These are phyloP conservation scores for Pleurotus giganteus DNA, from an alignment of 768 basidiomycete species.

Conservation along the genomic window DNA sequence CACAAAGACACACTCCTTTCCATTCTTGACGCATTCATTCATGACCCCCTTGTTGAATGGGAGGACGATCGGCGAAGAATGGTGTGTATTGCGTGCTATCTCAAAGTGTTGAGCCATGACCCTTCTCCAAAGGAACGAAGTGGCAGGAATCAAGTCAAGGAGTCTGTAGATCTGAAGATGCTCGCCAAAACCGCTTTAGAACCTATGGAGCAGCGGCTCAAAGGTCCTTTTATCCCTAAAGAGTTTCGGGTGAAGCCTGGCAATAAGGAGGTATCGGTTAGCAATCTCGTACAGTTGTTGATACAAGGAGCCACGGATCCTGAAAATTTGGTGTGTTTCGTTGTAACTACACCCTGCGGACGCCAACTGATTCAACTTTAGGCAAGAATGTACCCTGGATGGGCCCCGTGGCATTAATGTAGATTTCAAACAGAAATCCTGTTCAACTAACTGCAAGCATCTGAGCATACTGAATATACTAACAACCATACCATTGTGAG, in stretches of 20 bases:
- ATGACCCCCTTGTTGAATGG: slow-evolving; percentile 97
- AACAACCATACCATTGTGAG: too few relatives aligned
- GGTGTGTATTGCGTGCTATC: slow-evolving; percentile 29
- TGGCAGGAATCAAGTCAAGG: slow-evolving; percentile 42
- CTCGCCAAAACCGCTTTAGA: slow-evolving; percentile 75
- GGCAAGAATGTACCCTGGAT: slow-evolving; percentile 90
- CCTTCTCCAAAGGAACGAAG: slow-evolving; percentile 30
- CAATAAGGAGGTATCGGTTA: slow-evolving; percentile 66
- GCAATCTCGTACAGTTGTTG: slow-evolving; percentile 86
- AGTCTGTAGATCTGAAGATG: slow-evolving; percentile 54
- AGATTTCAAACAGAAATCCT: too few relatives aligned
- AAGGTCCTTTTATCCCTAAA: slow-evolving; percentile 57
- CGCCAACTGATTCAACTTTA: slow-evolving; percentile 28
- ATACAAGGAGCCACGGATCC: slow-evolving; percentile 85
- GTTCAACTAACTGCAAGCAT: too few relatives aligned
- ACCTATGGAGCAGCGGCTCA: slow-evolving; percentile 83
- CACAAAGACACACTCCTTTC: slow-evolving; percentile 95
- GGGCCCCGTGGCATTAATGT: slow-evolving; percentile 78
- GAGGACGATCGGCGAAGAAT: slow-evolving; percentile 75
- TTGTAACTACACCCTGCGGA: background rate
- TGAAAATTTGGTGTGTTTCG: slow-evolving; percentile 53
- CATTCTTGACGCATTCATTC: slow-evolving; percentile 94
- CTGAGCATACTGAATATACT: too few relatives aligned
- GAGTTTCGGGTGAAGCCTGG: slow-evolving; percentile 32
- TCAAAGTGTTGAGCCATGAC: background rate